Percentiles rank a stretch among this genome's conserved stretches.
Evolutionary conservation across 331 rosid species (phyloP).

Genomic region (Saraca asoca): DNA sequence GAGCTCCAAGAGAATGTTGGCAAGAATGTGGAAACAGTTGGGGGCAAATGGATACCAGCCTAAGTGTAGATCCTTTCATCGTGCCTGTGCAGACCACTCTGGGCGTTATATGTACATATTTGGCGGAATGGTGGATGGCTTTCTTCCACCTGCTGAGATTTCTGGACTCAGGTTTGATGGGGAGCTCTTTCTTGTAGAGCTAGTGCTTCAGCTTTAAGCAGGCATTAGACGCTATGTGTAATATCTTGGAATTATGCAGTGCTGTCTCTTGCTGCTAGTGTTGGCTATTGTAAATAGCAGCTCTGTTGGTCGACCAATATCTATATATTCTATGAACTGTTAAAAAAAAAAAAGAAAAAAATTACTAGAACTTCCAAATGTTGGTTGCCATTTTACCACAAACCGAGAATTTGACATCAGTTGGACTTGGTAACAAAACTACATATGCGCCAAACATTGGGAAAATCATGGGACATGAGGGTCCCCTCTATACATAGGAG

Average conservation of each 20-base stretch:
- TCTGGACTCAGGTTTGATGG: conserved; percentile 73
- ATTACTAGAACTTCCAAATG: too few relatives aligned
- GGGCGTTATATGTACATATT: conserved; percentile 64
- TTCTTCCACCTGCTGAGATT: conserved; percentile 49
- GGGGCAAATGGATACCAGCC: conserved; percentile 53
- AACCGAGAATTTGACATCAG: too few relatives aligned
- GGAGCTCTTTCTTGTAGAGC: conserved; percentile 78
- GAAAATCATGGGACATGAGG: too few relatives aligned
- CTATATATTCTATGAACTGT: conserved; percentile 31
- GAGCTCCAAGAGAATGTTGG: conserved; percentile 45
- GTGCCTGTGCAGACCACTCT: conserved; percentile 70
- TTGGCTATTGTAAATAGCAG: conserved; percentile 30
- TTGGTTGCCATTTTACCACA: too few relatives aligned
- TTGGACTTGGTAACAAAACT: too few relatives aligned
- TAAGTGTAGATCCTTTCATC: conserved; percentile 70
- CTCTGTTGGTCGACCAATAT: conserved; percentile 16
- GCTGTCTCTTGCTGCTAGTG: conserved; percentile 28
- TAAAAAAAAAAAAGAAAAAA: conserved; percentile 4
- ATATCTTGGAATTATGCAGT: conserved; percentile 8
- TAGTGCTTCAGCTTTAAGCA: conserved; percentile 56
- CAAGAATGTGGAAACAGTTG: conserved; percentile 69
- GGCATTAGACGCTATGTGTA: conserved; percentile 18
- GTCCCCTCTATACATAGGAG: too few relatives aligned
- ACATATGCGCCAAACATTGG: too few relatives aligned
- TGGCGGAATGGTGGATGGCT: conserved; percentile 87